Conservation (phyloP, 345 rosid species). For the Syzygium jambos region DNA sequence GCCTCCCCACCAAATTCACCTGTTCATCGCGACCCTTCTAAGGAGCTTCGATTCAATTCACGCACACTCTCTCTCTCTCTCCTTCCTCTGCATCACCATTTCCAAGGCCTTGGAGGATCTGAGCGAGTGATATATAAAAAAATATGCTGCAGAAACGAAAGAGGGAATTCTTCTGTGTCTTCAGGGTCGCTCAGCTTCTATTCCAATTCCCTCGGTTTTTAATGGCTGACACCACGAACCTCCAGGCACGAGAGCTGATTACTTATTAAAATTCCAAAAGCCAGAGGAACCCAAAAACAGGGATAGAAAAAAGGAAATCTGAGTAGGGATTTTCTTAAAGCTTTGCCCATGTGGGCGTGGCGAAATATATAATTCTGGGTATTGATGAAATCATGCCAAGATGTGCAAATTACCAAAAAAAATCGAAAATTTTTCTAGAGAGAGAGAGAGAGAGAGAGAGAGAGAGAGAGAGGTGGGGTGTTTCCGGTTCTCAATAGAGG, state of each 20-base stretch:
- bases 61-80: background rate
- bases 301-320: conserved; percentile 17
- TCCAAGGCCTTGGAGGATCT: conserved; percentile 14
- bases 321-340: conserved; percentile 31
- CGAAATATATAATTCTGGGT: conserved; percentile 53
- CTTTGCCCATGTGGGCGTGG: conserved; percentile 58
- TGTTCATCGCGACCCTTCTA: conserved; percentile 18
- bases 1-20: conserved; percentile 38
- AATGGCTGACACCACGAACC: background rate
- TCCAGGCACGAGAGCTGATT: background rate
- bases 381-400: conserved; percentile 56
- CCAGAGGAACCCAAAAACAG: conserved; percentile 7
- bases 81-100: conserved; percentile 33
- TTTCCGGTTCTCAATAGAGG: conserved; percentile 50
- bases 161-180: background rate
- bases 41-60: conserved; percentile 11
- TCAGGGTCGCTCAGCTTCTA: background rate
- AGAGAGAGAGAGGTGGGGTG: conserved; percentile 13
- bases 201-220: background rate
- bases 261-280: background rate
- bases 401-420: background rate
- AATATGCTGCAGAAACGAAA: background rate
- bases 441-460: background rate
- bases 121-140: background rate
- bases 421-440: background rate